These are phyloP conservation scores for Aspergillus puulaauensis DNA, from an alignment of 2,329 filamentous ascomycete species.

Conservation along the genomic window DNA sequence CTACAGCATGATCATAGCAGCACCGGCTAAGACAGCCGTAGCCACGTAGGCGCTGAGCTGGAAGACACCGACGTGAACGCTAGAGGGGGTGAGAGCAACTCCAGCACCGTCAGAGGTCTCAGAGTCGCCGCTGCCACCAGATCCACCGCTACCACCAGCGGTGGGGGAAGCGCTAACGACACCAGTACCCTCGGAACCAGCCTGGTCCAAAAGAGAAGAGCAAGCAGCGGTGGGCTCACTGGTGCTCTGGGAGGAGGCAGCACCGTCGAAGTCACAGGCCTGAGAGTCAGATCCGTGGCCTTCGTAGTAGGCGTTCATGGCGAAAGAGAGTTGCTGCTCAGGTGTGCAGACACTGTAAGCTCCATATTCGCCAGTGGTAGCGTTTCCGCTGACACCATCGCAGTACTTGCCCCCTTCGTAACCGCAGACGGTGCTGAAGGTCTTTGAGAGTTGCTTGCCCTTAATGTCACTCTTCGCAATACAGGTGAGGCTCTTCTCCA, in stretches of 20 bases:
- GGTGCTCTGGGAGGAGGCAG: constrained; percentile 36
- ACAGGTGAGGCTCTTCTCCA: constrained; percentile 71
- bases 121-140: constrained; percentile 7
- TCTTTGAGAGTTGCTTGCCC: constrained; percentile 58
- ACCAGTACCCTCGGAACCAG: constrained; percentile 38
- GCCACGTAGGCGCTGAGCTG: constrained; percentile 40
- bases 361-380: constrained; percentile 42
- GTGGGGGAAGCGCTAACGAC: constrained; percentile 36
- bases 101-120: constrained; percentile 29
- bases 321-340: constrained; percentile 43
- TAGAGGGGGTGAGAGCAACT: constrained; percentile 22
- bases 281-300: constrained; percentile 36
- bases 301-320: constrained; percentile 44
- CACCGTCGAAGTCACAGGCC: constrained; percentile 45
- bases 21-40: constrained; percentile 39
- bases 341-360: constrained; percentile 46
- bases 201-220: constrained; percentile 35
- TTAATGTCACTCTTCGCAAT: constrained; percentile 59
- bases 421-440: constrained; percentile 61
- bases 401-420: constrained; percentile 30
- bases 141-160: constrained; percentile 14
- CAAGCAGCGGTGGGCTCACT: constrained; percentile 35
- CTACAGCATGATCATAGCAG: constrained; percentile 45
- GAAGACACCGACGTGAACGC: constrained; percentile 33
- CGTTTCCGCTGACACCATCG: constrained; percentile 41